Evolutionary conservation across 805 yeast genomes (phyloP).

Genomic region (Wickerhamiella qilinensis): DNA sequence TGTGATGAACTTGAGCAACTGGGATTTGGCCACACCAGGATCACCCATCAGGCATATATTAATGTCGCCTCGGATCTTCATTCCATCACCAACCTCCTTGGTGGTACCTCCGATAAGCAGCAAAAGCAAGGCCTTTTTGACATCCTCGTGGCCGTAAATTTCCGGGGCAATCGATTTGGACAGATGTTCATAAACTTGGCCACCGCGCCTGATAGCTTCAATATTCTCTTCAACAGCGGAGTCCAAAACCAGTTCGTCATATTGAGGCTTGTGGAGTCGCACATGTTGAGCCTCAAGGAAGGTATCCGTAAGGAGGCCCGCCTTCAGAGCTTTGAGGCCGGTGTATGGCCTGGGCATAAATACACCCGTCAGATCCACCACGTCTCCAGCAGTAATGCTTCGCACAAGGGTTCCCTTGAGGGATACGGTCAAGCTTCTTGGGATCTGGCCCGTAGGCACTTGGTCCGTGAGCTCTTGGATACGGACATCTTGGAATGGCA

Average conservation of each 20-base stretch:
- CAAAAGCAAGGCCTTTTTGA: slow-evolving; percentile 75
- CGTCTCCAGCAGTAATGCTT: slow-evolving; percentile 80
- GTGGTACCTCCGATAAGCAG: slow-evolving; percentile 91
- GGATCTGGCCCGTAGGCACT: slow-evolving; percentile 97
- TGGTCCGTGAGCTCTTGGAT: slow-evolving; percentile 90
- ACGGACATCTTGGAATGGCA: slow-evolving; percentile 88
- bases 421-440: slow-evolving; percentile 71
- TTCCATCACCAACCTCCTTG: slow-evolving; percentile 88
- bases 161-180: slow-evolving; percentile 94
- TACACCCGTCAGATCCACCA: slow-evolving; percentile 84
- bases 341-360: slow-evolving; percentile 91
- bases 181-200: slow-evolving; percentile 61
- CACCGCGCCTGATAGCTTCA: slow-evolving; percentile 36
- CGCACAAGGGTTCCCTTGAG: slow-evolving; percentile 88
- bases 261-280: slow-evolving; percentile 76
- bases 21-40: slow-evolving; percentile 99
- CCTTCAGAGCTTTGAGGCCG: slow-evolving; percentile 81
- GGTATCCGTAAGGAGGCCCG: slow-evolving; percentile 89
- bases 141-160: slow-evolving; percentile 85
- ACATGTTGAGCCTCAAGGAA: slow-evolving; percentile 78
- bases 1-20: slow-evolving; percentile 74
- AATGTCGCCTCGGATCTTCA: slow-evolving; percentile 94
- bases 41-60: slow-evolving; percentile 96
- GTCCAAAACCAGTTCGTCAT: slow-evolving; percentile 46
- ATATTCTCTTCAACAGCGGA: slow-evolving; percentile 42